These are phyloP conservation scores for Rhazya stricta DNA, from an alignment of 257 asterid species.

Conservation along the genomic window DNA sequence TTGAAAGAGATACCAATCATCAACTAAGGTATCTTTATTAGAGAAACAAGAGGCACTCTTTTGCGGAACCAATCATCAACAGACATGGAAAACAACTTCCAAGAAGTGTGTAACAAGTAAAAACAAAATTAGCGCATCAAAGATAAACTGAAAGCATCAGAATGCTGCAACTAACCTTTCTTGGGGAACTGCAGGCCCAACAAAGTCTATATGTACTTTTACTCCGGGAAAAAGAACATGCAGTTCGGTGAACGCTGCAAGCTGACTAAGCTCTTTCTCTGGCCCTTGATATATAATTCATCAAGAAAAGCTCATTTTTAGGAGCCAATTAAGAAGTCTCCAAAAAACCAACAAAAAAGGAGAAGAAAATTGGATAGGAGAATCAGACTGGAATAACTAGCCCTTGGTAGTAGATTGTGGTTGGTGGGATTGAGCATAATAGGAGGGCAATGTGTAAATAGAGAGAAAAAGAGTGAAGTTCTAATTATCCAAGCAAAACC, in stretches of 20 bases:
- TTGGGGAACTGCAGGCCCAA: slow-evolving; percentile 76
- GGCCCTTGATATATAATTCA: slow-evolving; percentile 55
- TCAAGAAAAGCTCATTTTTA: slow-evolving; percentile 18
- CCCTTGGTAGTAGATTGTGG: not conserved
- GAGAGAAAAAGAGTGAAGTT: not conserved
- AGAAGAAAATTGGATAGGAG: not conserved
- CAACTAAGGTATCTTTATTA: not conserved
- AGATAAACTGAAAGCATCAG: not conserved
- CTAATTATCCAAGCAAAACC: not conserved
- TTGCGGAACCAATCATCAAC: not conserved
- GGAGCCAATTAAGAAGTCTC: slow-evolving; percentile 1
- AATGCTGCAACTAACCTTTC: slow-evolving; percentile 42
- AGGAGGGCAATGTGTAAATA: not conserved
- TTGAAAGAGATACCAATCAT: slow-evolving; percentile 1
- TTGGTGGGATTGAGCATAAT: not conserved
- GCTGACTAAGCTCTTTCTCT: slow-evolving; percentile 78
- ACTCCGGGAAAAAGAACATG: slow-evolving; percentile 74
- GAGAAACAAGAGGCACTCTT: not conserved
- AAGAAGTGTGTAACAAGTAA: not conserved
- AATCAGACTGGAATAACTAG: not conserved
- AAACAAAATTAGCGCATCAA: not conserved
- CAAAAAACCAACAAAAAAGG: not conserved
- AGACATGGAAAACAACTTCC: not conserved
- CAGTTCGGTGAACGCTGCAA: slow-evolving; percentile 72
- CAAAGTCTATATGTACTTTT: slow-evolving; percentile 53